Conservation (phyloP, 352 stramenopile species). For the Phytophthora hibernalis region DNA sequence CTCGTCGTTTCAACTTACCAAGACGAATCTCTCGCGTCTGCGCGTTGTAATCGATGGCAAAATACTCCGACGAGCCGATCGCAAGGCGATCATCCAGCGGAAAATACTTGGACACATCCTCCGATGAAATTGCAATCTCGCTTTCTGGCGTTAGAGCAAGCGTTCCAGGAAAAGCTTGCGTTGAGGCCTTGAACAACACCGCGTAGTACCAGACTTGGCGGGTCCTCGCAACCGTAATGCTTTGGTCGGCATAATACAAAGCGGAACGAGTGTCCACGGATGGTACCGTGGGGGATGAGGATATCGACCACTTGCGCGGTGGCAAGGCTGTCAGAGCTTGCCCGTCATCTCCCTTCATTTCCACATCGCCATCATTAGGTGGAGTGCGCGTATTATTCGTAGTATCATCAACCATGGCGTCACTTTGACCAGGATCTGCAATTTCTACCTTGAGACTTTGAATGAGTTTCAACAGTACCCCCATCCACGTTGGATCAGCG, state of each 20-base stretch:
- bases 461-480: constrained; percentile 63
- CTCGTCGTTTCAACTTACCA: constrained; percentile 30
- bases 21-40: constrained; percentile 52
- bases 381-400: neutral
- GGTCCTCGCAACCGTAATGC: constrained; percentile 25
- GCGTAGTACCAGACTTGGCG: constrained; percentile 80
- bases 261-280: constrained; percentile 19
- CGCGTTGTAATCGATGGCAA: constrained; percentile 47
- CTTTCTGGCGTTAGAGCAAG: constrained; percentile 53
- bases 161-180: constrained; percentile 54
- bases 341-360: constrained; percentile 11
- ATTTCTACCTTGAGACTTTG: constrained; percentile 51
- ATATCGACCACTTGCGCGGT: constrained; percentile 29
- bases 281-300: constrained; percentile 15
- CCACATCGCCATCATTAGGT: constrained; percentile 13
- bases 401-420: neutral
- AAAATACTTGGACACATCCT: constrained; percentile 68
- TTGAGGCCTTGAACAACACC: constrained; percentile 70
- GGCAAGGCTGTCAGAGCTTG: neutral
- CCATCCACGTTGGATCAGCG: constrained; percentile 58
- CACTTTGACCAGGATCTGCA: constrained; percentile 11
- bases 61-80: constrained; percentile 67
- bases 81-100: constrained; percentile 64
- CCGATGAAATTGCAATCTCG: constrained; percentile 42
- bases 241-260: constrained; percentile 43